Evolutionary conservation across 306 rosid species (phyloP).

Genomic region (Rosa chinensis): DNA sequence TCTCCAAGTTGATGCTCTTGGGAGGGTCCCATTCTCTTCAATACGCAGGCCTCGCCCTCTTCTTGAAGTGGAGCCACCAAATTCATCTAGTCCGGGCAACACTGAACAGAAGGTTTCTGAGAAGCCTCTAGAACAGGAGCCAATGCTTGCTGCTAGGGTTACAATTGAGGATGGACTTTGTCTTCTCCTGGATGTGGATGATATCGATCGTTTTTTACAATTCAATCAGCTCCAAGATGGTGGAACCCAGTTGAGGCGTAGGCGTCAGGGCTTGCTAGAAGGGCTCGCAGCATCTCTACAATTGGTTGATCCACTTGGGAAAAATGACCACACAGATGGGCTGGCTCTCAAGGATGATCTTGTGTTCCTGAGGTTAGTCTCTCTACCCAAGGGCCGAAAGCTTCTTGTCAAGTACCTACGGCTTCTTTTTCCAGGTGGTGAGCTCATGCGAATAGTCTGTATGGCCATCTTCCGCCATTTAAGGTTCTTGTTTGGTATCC

Average conservation of each 20-base stretch:
- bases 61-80: conserved; percentile 90
- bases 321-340: conserved; percentile 60
- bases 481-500: conserved; percentile 79
- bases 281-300: conserved; percentile 85
- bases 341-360: conserved; percentile 78
- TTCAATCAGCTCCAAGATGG: conserved; percentile 85
- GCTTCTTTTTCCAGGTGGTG: conserved; percentile 69
- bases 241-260: conserved; percentile 60
- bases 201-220: conserved; percentile 86
- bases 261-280: conserved; percentile 72
- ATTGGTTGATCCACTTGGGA: conserved; percentile 84
- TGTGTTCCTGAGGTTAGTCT: conserved; percentile 75
- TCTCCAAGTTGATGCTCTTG: conserved; percentile 99
- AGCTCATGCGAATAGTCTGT: conserved; percentile 82
- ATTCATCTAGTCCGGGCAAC: conserved; percentile 47
- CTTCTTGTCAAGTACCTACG: conserved; percentile 73
- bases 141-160: conserved; percentile 94
- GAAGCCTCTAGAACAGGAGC: conserved; percentile 98
- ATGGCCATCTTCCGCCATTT: conserved; percentile 93
- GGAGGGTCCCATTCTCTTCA: conserved; percentile 98
- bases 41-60: conserved; percentile 99
- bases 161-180: conserved; percentile 88
- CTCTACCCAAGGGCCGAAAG: conserved; percentile 89
- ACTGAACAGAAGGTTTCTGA: conserved; percentile 68
- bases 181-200: conserved; percentile 95